Base-by-base conservation (phyloP, 2,329 filamentous ascomycete genomes). In the Pleurostoma richardsiae region DNA sequence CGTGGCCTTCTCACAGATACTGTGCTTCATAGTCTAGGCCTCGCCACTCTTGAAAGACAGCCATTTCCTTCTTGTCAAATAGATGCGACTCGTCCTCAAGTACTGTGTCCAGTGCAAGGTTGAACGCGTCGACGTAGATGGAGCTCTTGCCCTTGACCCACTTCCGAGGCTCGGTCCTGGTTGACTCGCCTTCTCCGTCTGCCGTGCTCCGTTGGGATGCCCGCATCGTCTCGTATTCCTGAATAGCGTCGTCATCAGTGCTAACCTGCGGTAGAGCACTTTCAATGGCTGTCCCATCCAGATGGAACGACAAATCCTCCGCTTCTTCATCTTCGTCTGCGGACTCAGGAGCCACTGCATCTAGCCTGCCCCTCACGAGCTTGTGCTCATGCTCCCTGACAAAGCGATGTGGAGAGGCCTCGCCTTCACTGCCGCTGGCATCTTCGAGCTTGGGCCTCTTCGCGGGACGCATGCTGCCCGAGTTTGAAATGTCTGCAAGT, bases 61-160 rank as follows among this genome's bases (percentile, higher is more conserved):
- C 72, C 58, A 76, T 79, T 65, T 99, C 94, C 19, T 82, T 84
- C 48, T 83, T 79, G 57, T 94, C 80, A 61, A 97, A 99, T 0
- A 99, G 71, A 65, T 96, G 89, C 1, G 80, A 78, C 66, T 99
- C 94, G 48, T 97, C 89, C 42, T 89, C 83, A 10, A 97, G 69
- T 4, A 99, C 94, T 0, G 89, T 96, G 49, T 92, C 85, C 42
- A 99, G 71, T 3, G 92, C 90, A 10, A 97, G 73, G 59, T 96
- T 96, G 73, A 99, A 99, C 1, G 94, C 94, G 68, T 99, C 94
- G 19, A 96, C 90, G 58, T 99, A 99, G 46, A 99, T 89, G 2
- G 91, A 97, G 59, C 85, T 95, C 62, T 82, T 84, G 0, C 90
- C 89, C 57, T 77, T 82, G 4, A 83, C 67, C 89, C 89, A 96